Percentiles rank a stretch among this genome's conserved stretches.
phyloP scores from a whole-genome alignment of 2,329 filamentous ascomycete species.

The Aureobasidium sp. region DNA sequence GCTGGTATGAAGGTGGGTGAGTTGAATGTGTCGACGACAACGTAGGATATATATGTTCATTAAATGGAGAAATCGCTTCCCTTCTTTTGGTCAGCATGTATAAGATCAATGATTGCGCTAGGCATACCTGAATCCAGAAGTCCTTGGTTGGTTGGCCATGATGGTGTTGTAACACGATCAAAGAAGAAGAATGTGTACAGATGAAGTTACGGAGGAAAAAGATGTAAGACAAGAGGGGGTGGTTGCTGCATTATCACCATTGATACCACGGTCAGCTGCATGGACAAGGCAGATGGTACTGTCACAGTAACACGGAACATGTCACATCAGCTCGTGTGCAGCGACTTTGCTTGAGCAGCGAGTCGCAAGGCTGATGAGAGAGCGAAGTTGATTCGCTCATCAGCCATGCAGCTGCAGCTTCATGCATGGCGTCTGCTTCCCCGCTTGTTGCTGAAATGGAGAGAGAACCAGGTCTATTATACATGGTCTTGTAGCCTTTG shows the following conservation, averaged over 20 bases:
- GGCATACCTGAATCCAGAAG: slow-evolving; percentile 10
- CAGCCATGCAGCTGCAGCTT: background rate
- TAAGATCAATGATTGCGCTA: background rate
- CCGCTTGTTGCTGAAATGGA: background rate
- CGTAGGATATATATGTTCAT: background rate
- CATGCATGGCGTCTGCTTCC: background rate
- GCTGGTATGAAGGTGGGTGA: slow-evolving; percentile 21
- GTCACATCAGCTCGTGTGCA: background rate
- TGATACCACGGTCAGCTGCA: background rate
- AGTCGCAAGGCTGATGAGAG: background rate
- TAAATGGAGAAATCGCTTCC: background rate
- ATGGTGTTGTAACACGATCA: background rate
- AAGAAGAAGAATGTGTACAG: background rate
- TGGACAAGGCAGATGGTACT: background rate
- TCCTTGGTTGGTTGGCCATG: slow-evolving; percentile 10
- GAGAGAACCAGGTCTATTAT: background rate
- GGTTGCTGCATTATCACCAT: background rate
- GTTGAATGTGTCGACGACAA: background rate
- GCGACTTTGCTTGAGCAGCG: background rate
- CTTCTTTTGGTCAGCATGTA: background rate
- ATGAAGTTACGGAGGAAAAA: background rate
- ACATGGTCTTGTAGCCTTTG: background rate
- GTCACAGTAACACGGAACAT: background rate
- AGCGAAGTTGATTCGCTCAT: background rate
- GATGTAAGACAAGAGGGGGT: background rate